Base-by-base conservation (phyloP, 805 yeast species). In the Phaffomyces thermotolerans region DNA sequence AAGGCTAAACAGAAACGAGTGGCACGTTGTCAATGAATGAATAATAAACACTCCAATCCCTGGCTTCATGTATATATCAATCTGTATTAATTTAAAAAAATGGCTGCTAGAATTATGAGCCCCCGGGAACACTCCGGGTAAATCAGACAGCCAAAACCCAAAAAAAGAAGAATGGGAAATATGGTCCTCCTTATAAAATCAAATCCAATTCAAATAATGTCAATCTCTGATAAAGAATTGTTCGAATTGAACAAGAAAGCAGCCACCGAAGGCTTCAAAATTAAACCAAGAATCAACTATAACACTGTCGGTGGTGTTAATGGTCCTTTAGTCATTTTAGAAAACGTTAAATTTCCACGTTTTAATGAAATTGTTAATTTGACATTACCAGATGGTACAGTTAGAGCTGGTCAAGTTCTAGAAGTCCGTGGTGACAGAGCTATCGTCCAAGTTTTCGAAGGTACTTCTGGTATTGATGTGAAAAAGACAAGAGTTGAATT, bases 271-370 rank as follows among this genome's bases (percentile, higher is more conserved):
- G 95, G 95, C 55, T 89, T 89, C 72, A 81, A 85, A 51, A 81
- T 90, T 60, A 83, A 87, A 64, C 98, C 98, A 48, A 81, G 96
- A 69, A 64, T 85, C 57, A 84, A 82, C 58, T 93, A 93, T 70
- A 93, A 93, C 73, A 93, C 99, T 27, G 99, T 93, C 49, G 91
- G 91, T 43, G 98, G 98, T 66, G 95, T 93, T 59, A 93, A 95
- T 67, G 99, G 99, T 50, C 99, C 99, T 6, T 78, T 93, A 65
- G 99, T 93, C 49, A 90, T 85, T 55, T 69, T 85, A 54, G 91
- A 85, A 63, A 82, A 85, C 51, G 93, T 85, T 58, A 85, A 84
- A 65, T 84, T 80, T 65, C 95, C 95, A 46, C 82, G 95, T 60
- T 93, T 78, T 71, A 89, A 91, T 60, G 99, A 93, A 70, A 93